Evolutionary conservation across 2,329 filamentous ascomycete species (phyloP), one percentile per base, ranked within the genome.

Genomic region (Teratosphaeriaceae sp.): DNA sequence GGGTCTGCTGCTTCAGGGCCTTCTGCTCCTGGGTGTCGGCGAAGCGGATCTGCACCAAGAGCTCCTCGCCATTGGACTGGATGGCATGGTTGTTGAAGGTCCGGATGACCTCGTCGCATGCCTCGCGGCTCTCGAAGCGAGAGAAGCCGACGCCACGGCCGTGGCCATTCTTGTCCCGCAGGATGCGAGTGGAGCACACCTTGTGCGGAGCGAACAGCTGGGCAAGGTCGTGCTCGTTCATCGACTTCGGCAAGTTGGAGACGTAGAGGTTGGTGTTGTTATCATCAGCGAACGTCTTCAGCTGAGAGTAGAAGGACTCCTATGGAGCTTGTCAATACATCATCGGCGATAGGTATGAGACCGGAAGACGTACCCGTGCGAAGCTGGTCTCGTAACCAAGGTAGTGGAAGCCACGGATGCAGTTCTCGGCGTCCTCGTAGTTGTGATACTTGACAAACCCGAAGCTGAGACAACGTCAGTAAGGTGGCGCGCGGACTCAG

Each of bases 321-420:
- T 94, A 45, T 3, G 8, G 26, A 26, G 8, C 1, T 9, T 26
- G 43, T 66, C 40, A 67, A 54, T 47, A 52, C 3, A 36, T 65
- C 50, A 39, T 43, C n/a, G 43, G 19, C 42, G 37, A 30, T 35
- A 40, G 21, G n/a, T n/a, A n/a, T 29, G 41, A 23, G 31, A 8
- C 41, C 15, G 3, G 36, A 42, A 36, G 29, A 67, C 77, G 61
- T 70, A 94, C 88, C 60, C 89, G 80, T 55, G 94, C 92, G 70
- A 97, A 97, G 61, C 90, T 94, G 57, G 95, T 90, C 72, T 98
- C 92, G 61, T 97, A 98, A 42, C 90, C 90, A 53, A 94, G 80
- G 59, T 85, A 84, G 63, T 92, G 90, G 64, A 98, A 96, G 34
- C 88, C 92, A 41, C 88, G 86, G 60, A 98, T 98, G 65, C 92